Evolutionary conservation across 495 filamentous ascomycete species (phyloP), one percentile per base, ranked within the genome.

Genomic region (Penicillium macrosclerotiorum): DNA sequence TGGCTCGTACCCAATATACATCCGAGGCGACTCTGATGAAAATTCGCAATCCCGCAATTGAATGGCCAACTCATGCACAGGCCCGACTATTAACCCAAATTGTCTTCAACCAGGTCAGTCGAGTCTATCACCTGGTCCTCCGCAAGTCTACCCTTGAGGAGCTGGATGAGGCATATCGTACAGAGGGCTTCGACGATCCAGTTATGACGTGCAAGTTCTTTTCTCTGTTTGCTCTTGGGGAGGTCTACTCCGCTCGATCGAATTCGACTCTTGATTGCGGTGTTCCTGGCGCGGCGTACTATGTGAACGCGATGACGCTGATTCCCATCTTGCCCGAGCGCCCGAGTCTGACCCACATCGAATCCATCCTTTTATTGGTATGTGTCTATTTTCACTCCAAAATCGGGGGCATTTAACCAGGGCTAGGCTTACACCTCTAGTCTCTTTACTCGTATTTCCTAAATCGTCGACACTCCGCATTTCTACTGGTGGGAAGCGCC

Each of bases 401-500:
- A n/a, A n/a, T n/a, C n/a, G n/a, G n/a, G n/a, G n/a, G n/a, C 9
- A 23, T 26, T 24, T 18, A 16, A 19, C 8, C 8, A 13, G 25
- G 4, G n/a, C 31, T 25, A 25, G 12, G 17, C 30, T n/a, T 32
- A 24, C 20, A 20, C 14, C 19, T 16, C 24, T 12, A 73, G 68
- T 68, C 68, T 0, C 43, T 73, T 1, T 74, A 71, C 34, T 73
- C 68, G 1, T 67, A 72, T 38, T 70, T 70, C 45, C 56, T 72
- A 13, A 74, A 74, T 35, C 63, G 71, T 13, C 67, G 69, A 2
- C 66, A 72, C 44, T 69, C 67, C 0, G 68, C 71, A n/a, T 69
- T 68, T n/a, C 49, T 66, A 0, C 49, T 73, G 7, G 63, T 69
- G 8, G 65, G 71, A 16, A 68, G 61, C 6, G 69, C 69, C 16